These are phyloP conservation scores for Coprinellus micaceus DNA, from an alignment of 768 basidiomycete genomes.

Conservation along the genomic window DNA sequence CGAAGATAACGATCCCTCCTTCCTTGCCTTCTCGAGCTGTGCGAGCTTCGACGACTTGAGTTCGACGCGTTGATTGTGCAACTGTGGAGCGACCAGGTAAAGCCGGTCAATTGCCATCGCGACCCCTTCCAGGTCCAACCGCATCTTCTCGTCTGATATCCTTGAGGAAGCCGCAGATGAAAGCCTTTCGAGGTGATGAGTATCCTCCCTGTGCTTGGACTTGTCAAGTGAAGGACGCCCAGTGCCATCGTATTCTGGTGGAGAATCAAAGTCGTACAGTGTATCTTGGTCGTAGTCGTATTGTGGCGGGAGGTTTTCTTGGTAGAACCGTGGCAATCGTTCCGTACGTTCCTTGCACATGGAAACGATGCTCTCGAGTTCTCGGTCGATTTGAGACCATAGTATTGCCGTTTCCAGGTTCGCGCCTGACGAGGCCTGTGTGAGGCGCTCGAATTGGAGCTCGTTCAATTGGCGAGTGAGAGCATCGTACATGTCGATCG, in stretches of 20 bases:
- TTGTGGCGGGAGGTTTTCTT: slow-evolving; percentile 44
- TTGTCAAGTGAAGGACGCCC: slow-evolving; percentile 36
- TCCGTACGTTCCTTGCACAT: slow-evolving; percentile 63
- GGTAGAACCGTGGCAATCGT: slow-evolving; percentile 23
- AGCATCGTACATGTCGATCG: slow-evolving; percentile 48
- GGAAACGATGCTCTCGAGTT: slow-evolving; percentile 64
- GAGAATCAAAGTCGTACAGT: slow-evolving; percentile 29
- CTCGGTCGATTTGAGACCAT: slow-evolving; percentile 71
- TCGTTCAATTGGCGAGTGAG: slow-evolving; percentile 68
- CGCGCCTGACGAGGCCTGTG: slow-evolving; percentile 22
- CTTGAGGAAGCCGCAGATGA: too few species aligned
- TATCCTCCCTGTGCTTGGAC: slow-evolving; percentile 26
- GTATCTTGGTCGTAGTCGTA: slow-evolving; percentile 58
- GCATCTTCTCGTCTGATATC: slow-evolving; percentile 69
- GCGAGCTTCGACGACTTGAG: slow-evolving; percentile 66
- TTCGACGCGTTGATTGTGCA: slow-evolving; percentile 92
- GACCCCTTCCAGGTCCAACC: slow-evolving; percentile 80
- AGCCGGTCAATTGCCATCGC: slow-evolving; percentile 87
- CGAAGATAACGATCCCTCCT: slow-evolving; percentile 30
- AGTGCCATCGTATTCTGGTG: slow-evolving; percentile 53
- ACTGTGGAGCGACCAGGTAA: slow-evolving; percentile 80
- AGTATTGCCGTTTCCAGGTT: slow-evolving; percentile 59
- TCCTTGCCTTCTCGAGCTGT: slow-evolving; percentile 71
- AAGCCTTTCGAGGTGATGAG: slow-evolving; percentile 21
- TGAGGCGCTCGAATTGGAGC: slow-evolving; percentile 55